Evolutionary conservation across 495 filamentous ascomycete genomes (phyloP), one percentile per base, ranked within the genome.

Genomic region (Annulohypoxylon stygium): DNA sequence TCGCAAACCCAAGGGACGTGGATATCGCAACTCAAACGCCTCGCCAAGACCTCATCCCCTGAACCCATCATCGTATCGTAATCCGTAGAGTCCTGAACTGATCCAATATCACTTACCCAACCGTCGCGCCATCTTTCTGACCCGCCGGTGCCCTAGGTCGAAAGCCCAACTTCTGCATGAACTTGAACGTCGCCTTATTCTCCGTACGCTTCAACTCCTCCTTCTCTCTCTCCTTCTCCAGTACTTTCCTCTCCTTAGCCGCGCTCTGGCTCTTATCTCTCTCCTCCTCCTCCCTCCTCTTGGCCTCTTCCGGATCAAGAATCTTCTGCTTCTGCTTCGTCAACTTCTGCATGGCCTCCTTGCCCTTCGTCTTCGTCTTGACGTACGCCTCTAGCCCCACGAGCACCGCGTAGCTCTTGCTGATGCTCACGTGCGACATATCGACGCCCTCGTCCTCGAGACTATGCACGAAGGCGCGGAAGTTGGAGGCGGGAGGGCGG

Each of bases 321-420:
- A 86, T 51, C 70, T 74, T 81, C 58, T 81, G 81, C 61, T 77
- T 76, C 61, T 78, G 67, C 37, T 76, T 70, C 20, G 70, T 69
- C 34, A 79, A 54, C 64, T 72, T 81, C 25, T 81, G 79, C 57
- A 84, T 77, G 0, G 82, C 71, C 3, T 83, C 79, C 64, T 88
- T 89, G 0, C 89, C 81, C 75, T 90, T 91, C 55, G 83, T 85
- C 66, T 88, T 88, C 0, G 88, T 81, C 75, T 85, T 87, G 41
- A 89, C 81, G 69, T 96, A 98, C 16, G 89, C 88, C 80, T 97
- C 93, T 9, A 97, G 87, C 0, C 95, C 95, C 0, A 93, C 87
- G 0, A 97, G 83, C 1, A 96, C 89, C 0, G 93, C 91, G 74
- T 97, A 97, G 4, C 90, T 91, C 70, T 93, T 91, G 33, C 90